Evolutionary conservation across 352 stramenopile genomes (phyloP), one percentile per base, ranked within the genome.

Genomic region (Pythium plurisporium): DNA sequence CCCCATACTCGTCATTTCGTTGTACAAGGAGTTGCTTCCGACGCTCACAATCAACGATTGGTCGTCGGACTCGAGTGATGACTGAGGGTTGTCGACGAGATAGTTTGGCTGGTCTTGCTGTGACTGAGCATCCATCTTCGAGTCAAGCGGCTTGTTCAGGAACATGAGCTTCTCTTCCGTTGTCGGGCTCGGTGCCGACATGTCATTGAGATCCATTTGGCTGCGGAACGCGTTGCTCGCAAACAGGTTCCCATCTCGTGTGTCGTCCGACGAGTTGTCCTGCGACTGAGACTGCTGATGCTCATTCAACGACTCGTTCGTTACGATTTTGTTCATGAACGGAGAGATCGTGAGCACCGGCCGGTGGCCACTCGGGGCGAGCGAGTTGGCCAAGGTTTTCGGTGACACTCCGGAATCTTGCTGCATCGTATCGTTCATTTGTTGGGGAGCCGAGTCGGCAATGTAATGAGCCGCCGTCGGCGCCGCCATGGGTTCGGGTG

Each of bases 1-100:
- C 6, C 79, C 79, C 79, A 89, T 89, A 52, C 73, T 89, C 17
- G 70, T 85, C 79, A 89, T 89, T 55, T 89, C 79, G 36, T 80
- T 86, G 47, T 86, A 89, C 9, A 87, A 63, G 7, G 74, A 65
- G 6, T 43, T 72, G 27, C 64, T 73, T 22, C 74, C 73, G 17
- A 87, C 72, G 34, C 72, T 74, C n/a, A 69, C 60, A 46, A 63
- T 63, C 19, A 67, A 40, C 14, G 60, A 59, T 36, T 57, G 40
- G 45, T 45, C 37, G 14, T 63, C 52, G 6, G 38, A 17, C 14
- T 55, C 49, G 0, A 49, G 26, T 7, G 50, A 56, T 22, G 44
- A 58, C 59, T 62, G 44, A 29, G 51, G 41, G 19, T 54, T 58
- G 45, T 62, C 51, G 14, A 57, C 27, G 25, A 59, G 36, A 9